phyloP scores from a whole-genome alignment of 208 protist genomes.

The Leishmania turanica region DNA sequence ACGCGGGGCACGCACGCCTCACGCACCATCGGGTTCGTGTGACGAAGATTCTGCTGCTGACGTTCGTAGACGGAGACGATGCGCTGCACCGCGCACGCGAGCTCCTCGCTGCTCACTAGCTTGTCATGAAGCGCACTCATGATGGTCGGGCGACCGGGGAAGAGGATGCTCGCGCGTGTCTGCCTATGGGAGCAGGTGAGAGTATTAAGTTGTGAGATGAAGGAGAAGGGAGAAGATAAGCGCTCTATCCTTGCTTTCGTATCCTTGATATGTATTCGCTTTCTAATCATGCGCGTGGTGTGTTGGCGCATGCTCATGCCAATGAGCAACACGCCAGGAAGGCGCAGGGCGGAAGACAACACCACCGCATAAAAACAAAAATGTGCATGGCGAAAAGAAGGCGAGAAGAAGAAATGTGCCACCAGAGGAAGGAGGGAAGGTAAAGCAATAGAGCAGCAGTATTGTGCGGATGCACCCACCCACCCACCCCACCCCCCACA shows the following conservation, averaged over 20 bases:
- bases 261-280: background rate
- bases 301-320: background rate
- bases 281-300: background rate
- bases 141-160: background rate
- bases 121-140: conserved; percentile 9
- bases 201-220: background rate
- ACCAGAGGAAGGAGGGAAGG: background rate
- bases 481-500: no score
- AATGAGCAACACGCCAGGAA: background rate
- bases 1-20: conserved; percentile 43
- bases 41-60: conserved; percentile 18
- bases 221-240: conserved; percentile 21
- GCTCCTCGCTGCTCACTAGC: conserved; percentile 18
- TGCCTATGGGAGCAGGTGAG: background rate
- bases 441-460: background rate
- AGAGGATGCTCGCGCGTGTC: background rate
- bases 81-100: conserved; percentile 20
- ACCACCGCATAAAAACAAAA: conserved; percentile 5
- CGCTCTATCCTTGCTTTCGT: background rate
- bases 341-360: background rate
- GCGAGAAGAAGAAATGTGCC: conserved; percentile 2
- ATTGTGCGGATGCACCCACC: background rate
- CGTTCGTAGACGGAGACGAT: conserved; percentile 26
- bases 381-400: conserved; percentile 4
- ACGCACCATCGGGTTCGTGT: conserved; percentile 23